These are phyloP conservation scores for Nelumbo lutea DNA, from an alignment of 164 flowering plant genomes.

Conservation along the genomic window DNA sequence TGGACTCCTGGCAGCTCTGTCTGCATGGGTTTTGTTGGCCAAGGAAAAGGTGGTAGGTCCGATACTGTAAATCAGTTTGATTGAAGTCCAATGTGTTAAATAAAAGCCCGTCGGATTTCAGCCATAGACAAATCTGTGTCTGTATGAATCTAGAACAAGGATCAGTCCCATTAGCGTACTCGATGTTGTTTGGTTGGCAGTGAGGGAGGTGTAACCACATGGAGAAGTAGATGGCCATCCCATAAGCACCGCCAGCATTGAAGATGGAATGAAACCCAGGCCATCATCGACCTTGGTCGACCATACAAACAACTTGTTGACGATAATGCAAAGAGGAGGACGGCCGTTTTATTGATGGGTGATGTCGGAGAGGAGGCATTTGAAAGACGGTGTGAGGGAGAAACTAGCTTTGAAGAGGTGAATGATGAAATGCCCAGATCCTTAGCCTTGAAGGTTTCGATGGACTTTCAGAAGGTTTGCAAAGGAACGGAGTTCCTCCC, in stretches of 20 bases:
- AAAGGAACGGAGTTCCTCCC: too few species aligned
- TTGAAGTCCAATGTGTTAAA: slow-evolving; percentile 8
- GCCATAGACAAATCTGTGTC: not conserved
- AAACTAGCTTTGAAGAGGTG: slow-evolving; percentile 4
- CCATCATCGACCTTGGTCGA: slow-evolving; percentile 13
- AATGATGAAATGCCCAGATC: not conserved
- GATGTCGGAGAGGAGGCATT: slow-evolving; percentile 6
- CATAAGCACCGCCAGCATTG: slow-evolving; percentile 18
- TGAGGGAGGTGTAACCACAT: slow-evolving; percentile 21
- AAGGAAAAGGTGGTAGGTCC: not conserved
- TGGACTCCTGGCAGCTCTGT: slow-evolving; percentile 2
- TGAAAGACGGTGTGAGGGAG: slow-evolving; percentile 15
- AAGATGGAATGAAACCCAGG: slow-evolving; percentile 15
- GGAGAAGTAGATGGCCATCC: slow-evolving; percentile 11
- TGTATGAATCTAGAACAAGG: not conserved
- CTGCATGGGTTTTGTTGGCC: not conserved
- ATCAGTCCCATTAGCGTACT: not conserved
- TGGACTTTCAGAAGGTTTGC: too few species aligned
- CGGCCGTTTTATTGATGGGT: not conserved
- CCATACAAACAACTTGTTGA: slow-evolving; percentile 20
- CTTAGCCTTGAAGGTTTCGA: too few species aligned
- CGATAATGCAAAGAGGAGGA: not conserved
- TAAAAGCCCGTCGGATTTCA: not conserved
- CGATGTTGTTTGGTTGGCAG: not conserved
- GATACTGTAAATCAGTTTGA: not conserved